Evolutionary conservation across 2,329 filamentous ascomycete species (phyloP).

Genomic region (Fusarium buxicola): DNA sequence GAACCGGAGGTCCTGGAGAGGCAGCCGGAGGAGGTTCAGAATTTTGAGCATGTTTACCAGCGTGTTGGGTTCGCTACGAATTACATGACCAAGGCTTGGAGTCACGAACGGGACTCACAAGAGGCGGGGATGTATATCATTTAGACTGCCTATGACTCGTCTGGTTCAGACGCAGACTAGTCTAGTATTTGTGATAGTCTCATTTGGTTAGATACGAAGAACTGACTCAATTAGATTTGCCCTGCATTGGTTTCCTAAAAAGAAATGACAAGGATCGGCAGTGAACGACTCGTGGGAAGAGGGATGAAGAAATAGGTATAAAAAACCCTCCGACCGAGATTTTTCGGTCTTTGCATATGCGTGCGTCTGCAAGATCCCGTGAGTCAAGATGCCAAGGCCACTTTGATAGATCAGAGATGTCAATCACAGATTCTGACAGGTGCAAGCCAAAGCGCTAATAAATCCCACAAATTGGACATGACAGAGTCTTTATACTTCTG

Average conservation of each 20-base stretch:
- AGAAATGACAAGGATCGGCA: background rate
- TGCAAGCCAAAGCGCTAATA: background rate
- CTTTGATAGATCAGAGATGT: background rate
- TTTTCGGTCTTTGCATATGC: background rate
- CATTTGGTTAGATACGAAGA: no score
- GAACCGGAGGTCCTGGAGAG: slow-evolving; percentile 3
- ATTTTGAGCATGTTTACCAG: slow-evolving; percentile 31
- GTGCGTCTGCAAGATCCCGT: background rate
- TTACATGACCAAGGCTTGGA: slow-evolving; percentile 32
- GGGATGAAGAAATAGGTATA: background rate
- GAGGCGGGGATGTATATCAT: slow-evolving; percentile 32
- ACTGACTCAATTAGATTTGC: no score
- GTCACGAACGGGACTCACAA: slow-evolving; percentile 20
- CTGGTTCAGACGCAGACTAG: background rate
- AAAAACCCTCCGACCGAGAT: background rate
- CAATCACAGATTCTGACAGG: background rate
- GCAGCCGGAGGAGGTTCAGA: slow-evolving; percentile 30
- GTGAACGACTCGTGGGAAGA: background rate
- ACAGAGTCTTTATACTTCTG: background rate
- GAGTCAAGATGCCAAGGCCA: background rate
- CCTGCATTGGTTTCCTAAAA: no score
- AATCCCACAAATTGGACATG: background rate
- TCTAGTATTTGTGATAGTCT: no score
- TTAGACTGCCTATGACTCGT: background rate
- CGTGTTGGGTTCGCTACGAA: slow-evolving; percentile 32